Conservation (phyloP, 2,329 filamentous ascomycete genomes). For the Pseudocercospora fuligena region DNA sequence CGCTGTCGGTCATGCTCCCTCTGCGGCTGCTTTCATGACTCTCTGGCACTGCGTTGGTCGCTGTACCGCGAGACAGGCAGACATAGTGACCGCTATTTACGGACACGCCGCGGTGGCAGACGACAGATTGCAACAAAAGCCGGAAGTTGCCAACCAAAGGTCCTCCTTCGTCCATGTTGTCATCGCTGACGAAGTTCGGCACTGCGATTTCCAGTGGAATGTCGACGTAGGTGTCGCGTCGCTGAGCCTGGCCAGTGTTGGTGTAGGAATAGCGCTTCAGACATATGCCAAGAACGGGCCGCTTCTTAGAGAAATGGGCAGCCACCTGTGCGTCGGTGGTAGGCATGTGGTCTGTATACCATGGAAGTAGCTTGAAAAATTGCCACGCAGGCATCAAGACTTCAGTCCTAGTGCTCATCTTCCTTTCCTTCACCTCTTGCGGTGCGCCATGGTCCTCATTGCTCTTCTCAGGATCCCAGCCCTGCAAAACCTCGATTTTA, state of each 20-base stretch:
- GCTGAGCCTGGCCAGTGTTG: constrained; percentile 68
- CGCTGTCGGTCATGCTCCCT: constrained; percentile 36
- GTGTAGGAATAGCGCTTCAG: constrained; percentile 86
- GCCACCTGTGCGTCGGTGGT: constrained; percentile 78
- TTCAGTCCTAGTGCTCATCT: constrained; percentile 64
- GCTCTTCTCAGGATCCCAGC: constrained; percentile 49
- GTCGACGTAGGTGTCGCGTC: constrained; percentile 83
- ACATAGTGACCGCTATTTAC: constrained; percentile 92
- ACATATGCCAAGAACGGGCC: constrained; percentile 89
- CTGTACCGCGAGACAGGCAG: constrained; percentile 78
- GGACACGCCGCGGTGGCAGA: constrained; percentile 87
- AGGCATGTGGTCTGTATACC: constrained; percentile 75
- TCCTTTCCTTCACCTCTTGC: constrained; percentile 30
- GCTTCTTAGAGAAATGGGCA: constrained; percentile 79
- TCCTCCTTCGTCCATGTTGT: constrained; percentile 68
- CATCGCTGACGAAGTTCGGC: constrained; percentile 87
- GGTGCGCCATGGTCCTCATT: constrained; percentile 40
- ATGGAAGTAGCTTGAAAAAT: constrained; percentile 92
- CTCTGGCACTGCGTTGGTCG: constrained; percentile 47
- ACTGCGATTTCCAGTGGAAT: constrained; percentile 84
- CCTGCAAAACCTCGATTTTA: constrained; percentile 38
- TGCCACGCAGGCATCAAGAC: constrained; percentile 97
- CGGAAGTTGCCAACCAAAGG: constrained; percentile 87
- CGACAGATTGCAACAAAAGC: constrained; percentile 84
- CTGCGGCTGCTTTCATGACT: constrained; percentile 45